Evolutionary conservation across 768 basidiomycete species (phyloP).

Genomic region (Termitomyces titanicus): DNA sequence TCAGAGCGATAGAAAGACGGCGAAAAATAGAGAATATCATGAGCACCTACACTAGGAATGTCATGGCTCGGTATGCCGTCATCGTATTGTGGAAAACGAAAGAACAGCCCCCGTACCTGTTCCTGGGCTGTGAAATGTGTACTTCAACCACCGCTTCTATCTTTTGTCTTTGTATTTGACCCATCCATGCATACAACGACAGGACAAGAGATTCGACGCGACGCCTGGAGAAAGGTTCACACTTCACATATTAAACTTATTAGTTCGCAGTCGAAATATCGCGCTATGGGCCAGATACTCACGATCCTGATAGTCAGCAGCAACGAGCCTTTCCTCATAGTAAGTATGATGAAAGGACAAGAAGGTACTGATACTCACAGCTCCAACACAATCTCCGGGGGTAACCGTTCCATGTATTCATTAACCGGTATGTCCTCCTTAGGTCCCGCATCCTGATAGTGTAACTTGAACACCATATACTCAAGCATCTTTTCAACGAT

Average conservation of each 20-base stretch:
- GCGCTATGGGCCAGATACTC: not conserved
- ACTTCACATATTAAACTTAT: not conserved
- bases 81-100: not conserved
- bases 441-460: slow-evolving; percentile 65
- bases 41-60: not conserved
- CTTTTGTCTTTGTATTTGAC: not conserved
- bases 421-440: slow-evolving; percentile 75
- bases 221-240: not conserved
- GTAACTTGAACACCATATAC: slow-evolving; percentile 81
- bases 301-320: slow-evolving; percentile 15
- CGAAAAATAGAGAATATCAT: not conserved
- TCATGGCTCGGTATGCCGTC: too few relatives aligned
- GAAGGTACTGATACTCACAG: slow-evolving; percentile 52
- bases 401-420: slow-evolving; percentile 80
- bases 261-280: not conserved
- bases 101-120: not conserved
- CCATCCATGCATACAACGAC: not conserved
- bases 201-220: not conserved
- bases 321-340: slow-evolving; percentile 6
- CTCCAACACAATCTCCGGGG: slow-evolving; percentile 85
- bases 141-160: not conserved
- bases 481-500: slow-evolving; percentile 88
- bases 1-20: not conserved
- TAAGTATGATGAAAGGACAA: too few relatives aligned
- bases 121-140: not conserved